These are phyloP conservation scores for Selenicereus undatus DNA, from an alignment of 148 eudicot species.

Conservation along the genomic window DNA sequence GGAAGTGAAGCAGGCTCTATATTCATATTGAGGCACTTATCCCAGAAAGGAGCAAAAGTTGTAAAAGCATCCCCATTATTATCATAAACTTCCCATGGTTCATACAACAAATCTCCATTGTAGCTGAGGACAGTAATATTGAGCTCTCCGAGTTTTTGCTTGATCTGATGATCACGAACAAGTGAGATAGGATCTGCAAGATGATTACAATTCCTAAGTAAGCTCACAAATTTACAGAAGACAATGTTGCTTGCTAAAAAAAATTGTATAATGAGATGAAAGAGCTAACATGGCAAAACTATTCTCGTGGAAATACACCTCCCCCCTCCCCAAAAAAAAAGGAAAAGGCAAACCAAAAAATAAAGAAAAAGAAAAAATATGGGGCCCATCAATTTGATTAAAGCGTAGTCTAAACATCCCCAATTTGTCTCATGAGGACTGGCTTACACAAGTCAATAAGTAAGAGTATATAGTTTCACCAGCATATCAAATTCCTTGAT, in stretches of 20 bases:
- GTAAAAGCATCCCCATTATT: conserved; percentile 73
- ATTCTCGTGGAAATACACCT: neutral
- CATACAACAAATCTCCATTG: conserved; percentile 81
- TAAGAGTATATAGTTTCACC: neutral
- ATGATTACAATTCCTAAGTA: conserved; percentile 2
- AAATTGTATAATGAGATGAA: neutral
- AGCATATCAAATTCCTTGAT: no score
- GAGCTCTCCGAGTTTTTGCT: conserved; percentile 64
- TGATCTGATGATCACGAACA: conserved; percentile 86
- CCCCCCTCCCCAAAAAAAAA: neutral
- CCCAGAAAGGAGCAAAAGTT: conserved; percentile 71
- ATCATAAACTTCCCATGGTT: conserved; percentile 95
- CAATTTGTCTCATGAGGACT: neutral
- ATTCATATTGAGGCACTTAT: conserved; percentile 60
- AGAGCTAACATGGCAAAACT: neutral
- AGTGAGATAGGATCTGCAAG: conserved; percentile 91
- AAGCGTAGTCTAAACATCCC: neutral
- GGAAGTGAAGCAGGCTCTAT: conserved; percentile 58
- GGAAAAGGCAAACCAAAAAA: neutral
- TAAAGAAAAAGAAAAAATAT: no score
- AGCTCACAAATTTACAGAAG: neutral
- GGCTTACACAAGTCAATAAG: no score
- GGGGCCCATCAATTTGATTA: neutral
- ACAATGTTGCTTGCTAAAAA: neutral
- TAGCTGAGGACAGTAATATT: conserved; percentile 66